A percentile compares a stretch with the other conserved stretches of the same genome.
Evolutionary conservation across 805 yeast genomes (phyloP).

Genomic region (Wickerhamomyces tratensis): DNA sequence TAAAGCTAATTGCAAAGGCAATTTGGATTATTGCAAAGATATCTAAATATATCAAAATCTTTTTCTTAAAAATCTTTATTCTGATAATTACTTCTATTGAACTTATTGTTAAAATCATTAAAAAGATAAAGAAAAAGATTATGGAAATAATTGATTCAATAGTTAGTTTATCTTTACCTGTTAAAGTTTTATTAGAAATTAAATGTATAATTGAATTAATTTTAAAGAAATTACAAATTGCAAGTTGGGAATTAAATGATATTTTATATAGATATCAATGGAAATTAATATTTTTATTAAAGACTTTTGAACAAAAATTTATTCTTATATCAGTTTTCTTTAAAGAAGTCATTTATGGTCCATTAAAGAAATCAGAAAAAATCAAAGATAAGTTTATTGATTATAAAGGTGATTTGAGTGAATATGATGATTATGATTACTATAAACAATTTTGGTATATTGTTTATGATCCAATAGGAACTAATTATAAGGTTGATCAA

Average conservation of each 20-base stretch:
- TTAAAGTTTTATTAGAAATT: slow-evolving; percentile 6
- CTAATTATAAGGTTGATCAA: slow-evolving; percentile 1
- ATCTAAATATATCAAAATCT: slow-evolving; percentile 9
- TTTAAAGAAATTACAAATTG: slow-evolving; percentile 8
- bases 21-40: slow-evolving; percentile 12
- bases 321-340: slow-evolving; percentile 7
- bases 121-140: slow-evolving; percentile 6
- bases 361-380: slow-evolving; percentile 1
- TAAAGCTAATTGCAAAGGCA: slow-evolving; percentile 7
- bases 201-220: slow-evolving; percentile 6
- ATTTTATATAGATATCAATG: slow-evolving; percentile 12
- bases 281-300: slow-evolving; percentile 10
- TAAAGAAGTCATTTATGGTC: slow-evolving; percentile 8
- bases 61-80: slow-evolving; percentile 7
- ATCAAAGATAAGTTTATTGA: slow-evolving; percentile 1
- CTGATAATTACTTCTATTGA: slow-evolving; percentile 6
- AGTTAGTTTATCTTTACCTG: slow-evolving; percentile 2
- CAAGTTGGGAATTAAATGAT: slow-evolving; percentile 14
- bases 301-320: slow-evolving; percentile 5
- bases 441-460: slow-evolving; percentile 10
- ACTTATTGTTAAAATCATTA: slow-evolving; percentile 5
- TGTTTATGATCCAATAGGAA: slow-evolving; percentile 3
- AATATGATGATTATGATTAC: slow-evolving; percentile 12
- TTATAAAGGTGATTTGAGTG: slow-evolving; percentile 4
- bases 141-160: slow-evolving; percentile 4